A percentile compares a stretch with the other conserved stretches of the same genome.
Conservation (phyloP, 192 early-diverging fungal species). For the Kappamyces sp. region DNA sequence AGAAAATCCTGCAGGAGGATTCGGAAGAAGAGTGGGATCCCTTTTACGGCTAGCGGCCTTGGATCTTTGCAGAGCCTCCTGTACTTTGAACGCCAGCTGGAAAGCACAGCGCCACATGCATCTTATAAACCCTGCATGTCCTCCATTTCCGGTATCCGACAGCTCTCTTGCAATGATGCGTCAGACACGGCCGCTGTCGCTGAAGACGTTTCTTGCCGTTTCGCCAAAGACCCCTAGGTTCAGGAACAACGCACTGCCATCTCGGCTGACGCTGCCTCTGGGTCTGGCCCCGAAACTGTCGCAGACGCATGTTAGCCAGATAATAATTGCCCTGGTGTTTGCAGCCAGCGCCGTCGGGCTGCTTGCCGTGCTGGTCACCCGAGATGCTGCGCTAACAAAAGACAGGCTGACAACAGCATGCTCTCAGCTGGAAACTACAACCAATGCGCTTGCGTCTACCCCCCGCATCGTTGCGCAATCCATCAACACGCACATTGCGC, state of each 20-base stretch:
- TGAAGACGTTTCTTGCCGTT: not conserved
- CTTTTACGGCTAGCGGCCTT: constrained; percentile 27
- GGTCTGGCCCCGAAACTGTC: not conserved
- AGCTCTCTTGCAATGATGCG: not conserved
- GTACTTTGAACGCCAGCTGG: not conserved
- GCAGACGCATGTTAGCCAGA: not conserved
- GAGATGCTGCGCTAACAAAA: not conserved
- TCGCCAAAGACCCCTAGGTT: not conserved
- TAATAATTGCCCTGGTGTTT: not conserved
- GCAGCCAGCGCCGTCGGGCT: not conserved
- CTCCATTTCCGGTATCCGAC: not conserved
- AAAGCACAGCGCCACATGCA: not conserved
- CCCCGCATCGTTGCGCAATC: not conserved
- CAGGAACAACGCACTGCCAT: not conserved
- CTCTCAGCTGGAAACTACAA: not conserved
- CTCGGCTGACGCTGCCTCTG: not conserved
- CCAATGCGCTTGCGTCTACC: constrained; percentile 6
- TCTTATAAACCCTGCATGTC: not conserved
- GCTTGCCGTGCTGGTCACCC: not conserved
- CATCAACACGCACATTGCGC: constrained; percentile 8
- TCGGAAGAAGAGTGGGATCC: constrained; percentile 29
- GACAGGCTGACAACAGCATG: not conserved
- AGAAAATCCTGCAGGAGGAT: constrained; percentile 15
- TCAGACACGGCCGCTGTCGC: not conserved
- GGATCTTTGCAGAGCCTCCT: not conserved